Base-by-base conservation (phyloP, 2,329 filamentous ascomycete species). In the Pseudocercospora musae region DNA sequence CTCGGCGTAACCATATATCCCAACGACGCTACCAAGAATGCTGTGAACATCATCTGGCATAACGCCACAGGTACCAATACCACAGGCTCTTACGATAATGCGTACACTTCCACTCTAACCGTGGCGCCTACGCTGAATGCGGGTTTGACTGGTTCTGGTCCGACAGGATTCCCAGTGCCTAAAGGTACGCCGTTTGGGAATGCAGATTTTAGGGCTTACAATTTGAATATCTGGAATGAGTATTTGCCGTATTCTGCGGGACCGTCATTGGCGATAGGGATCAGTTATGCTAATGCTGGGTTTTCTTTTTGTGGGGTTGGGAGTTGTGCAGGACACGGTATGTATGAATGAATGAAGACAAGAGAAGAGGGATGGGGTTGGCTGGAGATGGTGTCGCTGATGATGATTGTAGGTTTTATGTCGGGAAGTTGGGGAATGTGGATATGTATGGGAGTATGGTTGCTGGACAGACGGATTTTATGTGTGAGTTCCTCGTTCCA, bases 291-390 rank as follows among this genome's bases (percentile, higher is more conserved):
- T 0, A 89, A 89, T 70, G 82, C 85, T 0, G 85, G 86, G 0
- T 89, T 90, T 71, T 90, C 89, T 71, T 84, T 83, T 52, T 87
- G 84, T 52, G 85, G 86, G 0, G 85, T 89, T 68, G 87, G 87
- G 70, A 86, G 83, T 62, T 89, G 87, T n/a, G 69, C 87, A 89
- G 74, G 87, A 90, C 65, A 90, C 87, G 7, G 85, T 82, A 62
- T n/a, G n/a, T n/a, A n/a, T n/a, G n/a, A n/a, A n/a, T n/a, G n/a
- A n/a, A n/a, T n/a, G n/a, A n/a, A n/a, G n/a, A n/a, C n/a, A n/a
- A n/a, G n/a, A 10, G 11, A 7, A 46, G 2, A 7, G 8, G n/a
- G 6, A 9, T n/a, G n/a, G 9, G 20, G 10, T 9, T 9, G n/a
- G 20, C 42, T 46, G 42, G n/a, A 5, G 2, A 20, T 4, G 27